phyloP scores from a whole-genome alignment of 257 asterid species.

The Gentiana dahurica region DNA sequence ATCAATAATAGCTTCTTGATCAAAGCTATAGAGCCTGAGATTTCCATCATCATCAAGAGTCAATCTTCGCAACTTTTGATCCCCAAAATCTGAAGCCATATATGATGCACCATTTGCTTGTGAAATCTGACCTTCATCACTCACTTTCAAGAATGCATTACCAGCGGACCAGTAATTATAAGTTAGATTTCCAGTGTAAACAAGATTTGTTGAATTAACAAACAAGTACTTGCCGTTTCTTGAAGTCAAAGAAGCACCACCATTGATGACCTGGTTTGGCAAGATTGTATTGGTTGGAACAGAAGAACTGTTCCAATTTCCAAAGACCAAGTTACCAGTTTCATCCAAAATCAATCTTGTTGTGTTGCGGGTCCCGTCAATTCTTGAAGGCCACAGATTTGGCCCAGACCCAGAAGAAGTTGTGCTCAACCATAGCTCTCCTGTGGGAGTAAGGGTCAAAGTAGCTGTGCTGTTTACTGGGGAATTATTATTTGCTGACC shows the following conservation, averaged over 20 bases:
- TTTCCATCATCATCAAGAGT: conserved; percentile 67
- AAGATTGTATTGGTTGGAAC: conserved; percentile 54
- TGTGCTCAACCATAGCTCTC: conserved; percentile 37
- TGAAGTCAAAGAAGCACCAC: conserved; percentile 27
- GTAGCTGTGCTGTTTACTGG: conserved; percentile 9
- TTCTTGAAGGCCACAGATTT: conserved; percentile 42
- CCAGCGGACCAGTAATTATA: conserved; percentile 39
- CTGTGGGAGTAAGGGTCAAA: conserved; percentile 1
- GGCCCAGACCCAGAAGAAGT: conserved; percentile 12
- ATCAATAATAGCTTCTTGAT: conserved; percentile 10
- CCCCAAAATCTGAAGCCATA: conserved; percentile 45
- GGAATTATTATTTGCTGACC: conserved; percentile 16
- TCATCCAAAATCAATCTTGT: conserved; percentile 24
- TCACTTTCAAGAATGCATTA: conserved; percentile 26
- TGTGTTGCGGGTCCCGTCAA: conserved; percentile 17
- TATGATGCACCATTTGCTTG: conserved; percentile 13
- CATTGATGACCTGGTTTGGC: conserved; percentile 38
- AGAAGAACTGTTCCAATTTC: conserved; percentile 44
- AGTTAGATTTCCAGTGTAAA: conserved; percentile 14
- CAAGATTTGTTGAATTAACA: conserved; percentile 27
- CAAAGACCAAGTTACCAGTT: conserved; percentile 49
- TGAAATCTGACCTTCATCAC: conserved; percentile 29
- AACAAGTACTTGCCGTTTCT: conserved; percentile 41
- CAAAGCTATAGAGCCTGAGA: conserved; percentile 51
- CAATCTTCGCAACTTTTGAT: conserved; percentile 37